Evolutionary conservation across 441 rosid species (phyloP).

Genomic region (Kokia cookei): DNA sequence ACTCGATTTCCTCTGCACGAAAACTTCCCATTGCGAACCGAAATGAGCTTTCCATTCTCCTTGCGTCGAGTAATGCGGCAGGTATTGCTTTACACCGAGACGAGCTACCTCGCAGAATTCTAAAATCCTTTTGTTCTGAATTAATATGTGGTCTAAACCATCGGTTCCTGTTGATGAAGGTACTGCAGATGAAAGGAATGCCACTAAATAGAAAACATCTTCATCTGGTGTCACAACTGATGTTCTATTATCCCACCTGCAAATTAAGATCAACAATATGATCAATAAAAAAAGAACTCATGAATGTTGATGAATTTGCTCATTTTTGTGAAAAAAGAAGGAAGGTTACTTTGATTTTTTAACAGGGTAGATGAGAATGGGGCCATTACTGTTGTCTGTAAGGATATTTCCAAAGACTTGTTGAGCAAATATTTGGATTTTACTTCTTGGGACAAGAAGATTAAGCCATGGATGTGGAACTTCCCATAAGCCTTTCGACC

Average conservation of each 20-base stretch:
- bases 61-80: constrained; percentile 75
- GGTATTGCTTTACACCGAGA: constrained; percentile 80
- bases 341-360: constrained; percentile 72
- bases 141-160: constrained; percentile 60
- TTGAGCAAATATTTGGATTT: constrained; percentile 53
- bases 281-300: background rate
- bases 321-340: background rate
- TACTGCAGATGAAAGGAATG: constrained; percentile 81
- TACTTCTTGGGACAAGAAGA: constrained; percentile 78
- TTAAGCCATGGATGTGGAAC: constrained; percentile 99
- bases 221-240: constrained; percentile 81
- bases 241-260: constrained; percentile 95
- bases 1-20: constrained; percentile 62
- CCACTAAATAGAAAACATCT: constrained; percentile 87
- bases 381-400: constrained; percentile 82
- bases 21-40: constrained; percentile 66
- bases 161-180: constrained; percentile 69
- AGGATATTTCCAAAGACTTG: constrained; percentile 79
- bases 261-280: constrained; percentile 11
- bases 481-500: constrained; percentile 92
- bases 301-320: background rate
- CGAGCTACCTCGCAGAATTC: constrained; percentile 50
- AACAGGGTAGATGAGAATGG: constrained; percentile 85
- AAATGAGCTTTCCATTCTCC: constrained; percentile 83
- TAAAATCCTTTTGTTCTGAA: constrained; percentile 60